phyloP scores from a whole-genome alignment of 352 stramenopile species.

The Phytophthora fragariae region DNA sequence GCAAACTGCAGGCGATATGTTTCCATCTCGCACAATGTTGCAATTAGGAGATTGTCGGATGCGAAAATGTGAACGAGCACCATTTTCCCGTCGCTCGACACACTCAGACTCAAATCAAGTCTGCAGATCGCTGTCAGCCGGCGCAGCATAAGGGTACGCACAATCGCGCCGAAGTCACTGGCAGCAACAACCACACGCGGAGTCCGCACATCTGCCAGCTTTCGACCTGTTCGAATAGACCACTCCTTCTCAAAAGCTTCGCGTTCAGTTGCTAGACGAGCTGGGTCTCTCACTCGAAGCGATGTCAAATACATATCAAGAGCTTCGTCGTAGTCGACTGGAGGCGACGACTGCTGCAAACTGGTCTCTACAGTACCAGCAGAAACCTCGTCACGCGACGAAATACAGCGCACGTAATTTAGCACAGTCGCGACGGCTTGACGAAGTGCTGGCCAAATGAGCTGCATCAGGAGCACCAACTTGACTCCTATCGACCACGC shows the following conservation, averaged over 20 bases:
- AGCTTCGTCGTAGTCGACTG: constrained; percentile 29
- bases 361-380: neutral
- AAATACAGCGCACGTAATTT: constrained; percentile 14
- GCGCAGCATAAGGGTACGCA: constrained; percentile 61
- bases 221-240: constrained; percentile 23
- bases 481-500: constrained; percentile 36
- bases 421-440: constrained; percentile 3
- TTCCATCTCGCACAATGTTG: constrained; percentile 56
- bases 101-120: constrained; percentile 63
- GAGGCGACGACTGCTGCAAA: constrained; percentile 8
- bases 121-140: constrained; percentile 59
- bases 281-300: constrained; percentile 18
- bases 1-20: constrained; percentile 63
- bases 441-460: constrained; percentile 25
- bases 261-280: constrained; percentile 14
- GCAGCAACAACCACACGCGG: constrained; percentile 17
- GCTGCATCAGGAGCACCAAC: constrained; percentile 30
- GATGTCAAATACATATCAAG: constrained; percentile 24
- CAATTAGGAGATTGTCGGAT: constrained; percentile 71
- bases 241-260: constrained; percentile 46
- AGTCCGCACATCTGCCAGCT: constrained; percentile 20
- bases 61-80: constrained; percentile 62
- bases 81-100: constrained; percentile 55
- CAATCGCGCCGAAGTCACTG: constrained; percentile 62
- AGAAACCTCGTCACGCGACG: neutral